A percentile compares a stretch with the other conserved stretches of the same genome.
Evolutionary conservation across 2,329 filamentous ascomycete species (phyloP).

Genomic region (Botrytis byssoidea): DNA sequence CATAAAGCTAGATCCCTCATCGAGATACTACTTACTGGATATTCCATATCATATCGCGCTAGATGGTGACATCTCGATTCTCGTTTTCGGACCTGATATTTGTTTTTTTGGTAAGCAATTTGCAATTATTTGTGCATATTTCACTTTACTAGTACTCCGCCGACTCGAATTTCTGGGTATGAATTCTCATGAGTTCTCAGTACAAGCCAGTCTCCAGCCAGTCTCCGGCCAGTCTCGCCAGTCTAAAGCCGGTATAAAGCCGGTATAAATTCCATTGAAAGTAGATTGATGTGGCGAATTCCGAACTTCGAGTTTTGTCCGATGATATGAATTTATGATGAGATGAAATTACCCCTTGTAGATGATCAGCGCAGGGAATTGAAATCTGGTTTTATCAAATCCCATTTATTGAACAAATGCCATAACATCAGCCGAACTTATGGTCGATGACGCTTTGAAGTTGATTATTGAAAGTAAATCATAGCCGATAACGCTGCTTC

Average conservation of each 20-base stretch:
- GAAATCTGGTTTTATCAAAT: neutral
- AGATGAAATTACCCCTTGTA: neutral
- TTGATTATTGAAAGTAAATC: neutral
- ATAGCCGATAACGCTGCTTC: neutral
- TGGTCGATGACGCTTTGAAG: neutral
- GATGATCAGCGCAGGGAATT: slow-evolving; percentile 8
- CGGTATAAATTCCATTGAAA: neutral
- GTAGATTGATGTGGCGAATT: neutral
- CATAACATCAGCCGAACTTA: neutral
- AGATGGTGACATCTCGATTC: neutral
- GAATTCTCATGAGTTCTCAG: neutral
- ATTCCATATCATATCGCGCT: neutral
- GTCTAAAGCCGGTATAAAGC: too few relatives aligned
- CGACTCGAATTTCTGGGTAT: neutral
- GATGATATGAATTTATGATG: too few relatives aligned
- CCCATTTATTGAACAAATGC: neutral
- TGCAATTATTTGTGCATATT: neutral
- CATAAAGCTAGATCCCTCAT: neutral
- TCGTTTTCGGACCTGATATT: neutral
- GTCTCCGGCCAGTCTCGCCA: too few relatives aligned
- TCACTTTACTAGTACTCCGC: neutral
- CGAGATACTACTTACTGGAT: neutral
- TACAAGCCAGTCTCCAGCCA: neutral
- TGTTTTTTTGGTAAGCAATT: neutral
- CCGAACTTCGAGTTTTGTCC: neutral